Base-by-base conservation (phyloP, 208 protist species). In the Wallacemonas sp. region DNA sequence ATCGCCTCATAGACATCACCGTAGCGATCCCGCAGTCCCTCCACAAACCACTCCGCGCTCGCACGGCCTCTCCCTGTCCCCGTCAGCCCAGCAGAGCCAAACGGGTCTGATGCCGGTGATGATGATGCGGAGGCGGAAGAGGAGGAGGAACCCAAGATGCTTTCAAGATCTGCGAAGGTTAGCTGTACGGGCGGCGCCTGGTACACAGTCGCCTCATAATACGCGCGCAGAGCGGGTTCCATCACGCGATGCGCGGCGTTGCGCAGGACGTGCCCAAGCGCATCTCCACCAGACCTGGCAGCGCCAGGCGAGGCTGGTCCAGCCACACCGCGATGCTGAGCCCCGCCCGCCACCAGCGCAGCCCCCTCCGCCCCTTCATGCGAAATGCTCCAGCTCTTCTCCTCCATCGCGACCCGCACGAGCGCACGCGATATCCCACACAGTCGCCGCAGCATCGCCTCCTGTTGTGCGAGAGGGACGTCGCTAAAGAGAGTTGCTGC, bases 181-280 rank as follows among this genome's bases (percentile, higher is more conserved):
- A 71, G 2, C 17, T 44, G 46, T 9, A 62, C 12, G 36, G 47
- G 66, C 27, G 52, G 34, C 1, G 54, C 46, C 29, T 60, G 52
- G 27, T 27, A 49, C n/a, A 26, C 17, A 2, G 38, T 29, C 11
- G 64, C 65, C 12, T 81, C 69, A 72, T 92, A 91, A 29, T 85
- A 81, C 4, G 52, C 55, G 47, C 73, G 72, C 64, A 96, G 74
- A 1, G 78, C 78, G 33, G 86, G 78, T 66, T 96, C 87, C 30
- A 94, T 57, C 26, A 96, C 80, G 17, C 90, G 90, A 38, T 82
- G 87, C 1, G 90, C 87, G 23, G 78, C 64, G 24, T 85, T 96
- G 41, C 86, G 81, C 26, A 96, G 72, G 5, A 74, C 30, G 24
- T 61, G 21, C 2, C 65, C 72, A 11, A 83, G 38, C 24, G 61